phyloP scores from a whole-genome alignment of 192 early-diverging fungal species.

The Rhizophagus clarus region DNA sequence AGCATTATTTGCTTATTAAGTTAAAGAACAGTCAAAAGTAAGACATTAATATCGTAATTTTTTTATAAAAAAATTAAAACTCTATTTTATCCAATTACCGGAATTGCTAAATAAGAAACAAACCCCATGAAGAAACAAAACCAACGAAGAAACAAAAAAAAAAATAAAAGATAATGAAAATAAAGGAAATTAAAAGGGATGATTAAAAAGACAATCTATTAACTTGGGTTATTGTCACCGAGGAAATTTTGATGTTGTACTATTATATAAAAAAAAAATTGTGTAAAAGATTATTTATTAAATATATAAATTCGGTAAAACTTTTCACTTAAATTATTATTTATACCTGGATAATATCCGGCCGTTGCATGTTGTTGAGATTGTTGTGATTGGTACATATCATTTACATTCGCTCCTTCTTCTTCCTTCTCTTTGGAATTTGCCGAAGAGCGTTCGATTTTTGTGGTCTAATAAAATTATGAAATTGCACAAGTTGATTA shows the following conservation, averaged over 20 bases:
- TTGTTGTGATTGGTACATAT: slow-evolving; percentile 32
- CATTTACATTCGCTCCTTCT: slow-evolving; percentile 35
- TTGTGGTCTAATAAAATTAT: slow-evolving; percentile 43
- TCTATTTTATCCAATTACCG: background rate
- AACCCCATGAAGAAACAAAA: background rate
- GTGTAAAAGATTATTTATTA: background rate
- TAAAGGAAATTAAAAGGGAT: background rate
- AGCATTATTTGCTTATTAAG: background rate
- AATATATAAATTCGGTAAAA: background rate
- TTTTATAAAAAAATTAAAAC: background rate
- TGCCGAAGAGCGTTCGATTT: slow-evolving; percentile 52
- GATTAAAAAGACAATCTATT: background rate
- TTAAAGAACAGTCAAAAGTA: background rate
- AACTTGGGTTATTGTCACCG: background rate
- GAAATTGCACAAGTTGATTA: background rate
- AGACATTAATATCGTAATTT: background rate
- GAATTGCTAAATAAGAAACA: background rate
- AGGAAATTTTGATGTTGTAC: background rate
- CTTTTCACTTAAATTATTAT: background rate
- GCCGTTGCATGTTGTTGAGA: background rate
- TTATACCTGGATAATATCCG: slow-evolving; percentile 2
- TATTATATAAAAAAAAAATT: background rate
- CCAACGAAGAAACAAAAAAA: background rate
- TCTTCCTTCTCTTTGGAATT: slow-evolving; percentile 55
- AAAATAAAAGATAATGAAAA: background rate